Conservation (phyloP, 495 filamentous ascomycete species). For the Tuber magnatum region DNA sequence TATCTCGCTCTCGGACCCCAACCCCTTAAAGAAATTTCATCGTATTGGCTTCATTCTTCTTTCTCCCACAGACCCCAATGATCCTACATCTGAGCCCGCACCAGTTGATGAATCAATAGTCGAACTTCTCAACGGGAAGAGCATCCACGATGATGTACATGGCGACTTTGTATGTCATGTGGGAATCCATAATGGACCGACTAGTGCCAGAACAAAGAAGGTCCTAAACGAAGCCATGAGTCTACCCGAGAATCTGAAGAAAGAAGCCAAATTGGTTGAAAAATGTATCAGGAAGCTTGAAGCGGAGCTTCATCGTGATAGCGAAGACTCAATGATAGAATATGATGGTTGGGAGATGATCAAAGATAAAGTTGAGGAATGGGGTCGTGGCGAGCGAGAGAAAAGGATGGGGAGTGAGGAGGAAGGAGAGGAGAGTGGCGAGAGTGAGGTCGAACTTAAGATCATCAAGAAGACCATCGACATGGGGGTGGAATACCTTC, state of each 20-base stretch:
- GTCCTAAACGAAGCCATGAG: slow-evolving; percentile 53
- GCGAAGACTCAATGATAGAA: slow-evolving; percentile 38
- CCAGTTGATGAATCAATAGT: slow-evolving; percentile 69
- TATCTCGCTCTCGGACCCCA: slow-evolving; percentile 69
- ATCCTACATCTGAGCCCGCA: slow-evolving; percentile 62
- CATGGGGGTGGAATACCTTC: slow-evolving; percentile 89
- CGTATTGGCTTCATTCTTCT: slow-evolving; percentile 92
- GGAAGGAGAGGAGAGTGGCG: slow-evolving; percentile 60
- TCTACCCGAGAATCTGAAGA: slow-evolving; percentile 40
- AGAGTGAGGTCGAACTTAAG: slow-evolving; percentile 59
- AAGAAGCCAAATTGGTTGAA: slow-evolving; percentile 38
- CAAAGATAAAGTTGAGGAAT: slow-evolving; percentile 74
- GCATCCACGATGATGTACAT: slow-evolving; percentile 81
- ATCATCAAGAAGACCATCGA: slow-evolving; percentile 96
- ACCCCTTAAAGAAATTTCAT: slow-evolving; percentile 92
- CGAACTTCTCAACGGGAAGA: slow-evolving; percentile 90
- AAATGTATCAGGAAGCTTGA: slow-evolving; percentile 64
- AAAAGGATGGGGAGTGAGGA: slow-evolving; percentile 56
- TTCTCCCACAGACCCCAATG: slow-evolving; percentile 36
- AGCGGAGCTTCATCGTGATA: slow-evolving; percentile 57
- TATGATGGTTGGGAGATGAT: slow-evolving; percentile 49
- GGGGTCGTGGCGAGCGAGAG: slow-evolving; percentile 57
- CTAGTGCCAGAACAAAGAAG: slow-evolving; percentile 76
- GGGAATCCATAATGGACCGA: slow-evolving; percentile 83
- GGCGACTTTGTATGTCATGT: slow-evolving; percentile 97